Evolutionary conservation across 2,329 filamentous ascomycete genomes (phyloP).

Genomic region (Clonostachys chloroleuca): DNA sequence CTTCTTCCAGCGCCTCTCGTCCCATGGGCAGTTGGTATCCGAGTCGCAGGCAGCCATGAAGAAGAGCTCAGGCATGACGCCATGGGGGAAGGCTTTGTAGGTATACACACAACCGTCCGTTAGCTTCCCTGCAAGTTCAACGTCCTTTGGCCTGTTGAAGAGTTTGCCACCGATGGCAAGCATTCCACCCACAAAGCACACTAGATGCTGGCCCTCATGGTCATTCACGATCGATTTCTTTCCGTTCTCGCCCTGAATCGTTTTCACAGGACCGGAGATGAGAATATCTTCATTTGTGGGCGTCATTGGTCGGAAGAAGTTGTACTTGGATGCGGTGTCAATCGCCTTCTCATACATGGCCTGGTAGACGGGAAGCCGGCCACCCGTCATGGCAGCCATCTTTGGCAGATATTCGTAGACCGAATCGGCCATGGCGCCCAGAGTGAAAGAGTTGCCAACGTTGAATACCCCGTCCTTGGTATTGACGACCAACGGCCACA

Average conservation of each 20-base stretch:
- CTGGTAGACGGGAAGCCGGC: conserved; percentile 55
- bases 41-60: conserved; percentile 30
- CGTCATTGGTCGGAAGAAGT: conserved; percentile 69
- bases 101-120: conserved; percentile 47
- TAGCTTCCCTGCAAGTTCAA: conserved; percentile 37
- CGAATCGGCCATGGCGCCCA: conserved; percentile 52
- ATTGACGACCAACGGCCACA: conserved; percentile 71
- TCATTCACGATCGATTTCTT: conserved; percentile 17
- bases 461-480: conserved; percentile 47
- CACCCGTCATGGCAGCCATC: conserved; percentile 62
- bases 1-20: conserved; percentile 5
- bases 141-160: conserved; percentile 30
- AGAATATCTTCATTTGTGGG: conserved; percentile 48
- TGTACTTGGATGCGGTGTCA: conserved; percentile 53
- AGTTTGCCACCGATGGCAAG: conserved; percentile 42
- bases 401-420: conserved; percentile 60
- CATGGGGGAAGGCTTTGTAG: conserved; percentile 40
- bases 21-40: conserved; percentile 33
- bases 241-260: not conserved
- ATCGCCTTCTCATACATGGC: conserved; percentile 62
- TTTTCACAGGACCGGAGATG: conserved; percentile 40
- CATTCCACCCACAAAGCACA: conserved; percentile 47
- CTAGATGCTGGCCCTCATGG: conserved; percentile 31
- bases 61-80: conserved; percentile 49
- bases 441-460: conserved; percentile 33